These are phyloP conservation scores for Aureobasidium mangrovei DNA, from an alignment of 2,329 filamentous ascomycete species.

Conservation along the genomic window DNA sequence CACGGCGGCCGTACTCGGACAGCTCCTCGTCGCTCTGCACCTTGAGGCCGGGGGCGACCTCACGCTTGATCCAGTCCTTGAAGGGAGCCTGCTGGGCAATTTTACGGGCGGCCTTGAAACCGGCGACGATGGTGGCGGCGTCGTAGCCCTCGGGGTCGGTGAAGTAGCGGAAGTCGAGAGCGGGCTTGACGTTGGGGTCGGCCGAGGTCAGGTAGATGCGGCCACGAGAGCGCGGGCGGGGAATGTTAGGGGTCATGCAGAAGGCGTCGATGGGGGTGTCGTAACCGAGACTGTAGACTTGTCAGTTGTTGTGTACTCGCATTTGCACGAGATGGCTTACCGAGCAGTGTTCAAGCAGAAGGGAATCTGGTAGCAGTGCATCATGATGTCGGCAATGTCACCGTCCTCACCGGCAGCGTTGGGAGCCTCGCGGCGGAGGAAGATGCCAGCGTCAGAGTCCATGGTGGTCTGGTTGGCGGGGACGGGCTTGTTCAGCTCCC, in stretches of 20 bases:
- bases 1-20: constrained; percentile 70
- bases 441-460: constrained; percentile 84
- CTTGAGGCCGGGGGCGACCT: constrained; percentile 67
- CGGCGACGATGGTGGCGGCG: constrained; percentile 68
- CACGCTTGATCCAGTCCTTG: constrained; percentile 72
- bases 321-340: background rate
- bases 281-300: constrained; percentile 51
- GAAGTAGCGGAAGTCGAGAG: constrained; percentile 83
- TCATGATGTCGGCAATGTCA: constrained; percentile 79
- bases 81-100: constrained; percentile 69
- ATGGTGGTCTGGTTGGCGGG: constrained; percentile 77
- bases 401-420: constrained; percentile 63
- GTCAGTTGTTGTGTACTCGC: background rate
- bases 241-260: constrained; percentile 91
- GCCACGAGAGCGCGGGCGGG: constrained; percentile 68
- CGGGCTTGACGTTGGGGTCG: constrained; percentile 69
- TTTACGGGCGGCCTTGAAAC: constrained; percentile 67
- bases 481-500: constrained; percentile 73
- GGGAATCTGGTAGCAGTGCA: constrained; percentile 94
- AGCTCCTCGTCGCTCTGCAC: constrained; percentile 68
- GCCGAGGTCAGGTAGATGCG: constrained; percentile 67
- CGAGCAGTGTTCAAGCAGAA: constrained; percentile 77
- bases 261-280: constrained; percentile 65
- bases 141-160: constrained; percentile 80
- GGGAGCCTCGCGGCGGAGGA: constrained; percentile 66